phyloP scores from a whole-genome alignment of 2,329 filamentous ascomycete genomes.

The Metarhizium humberi region DNA sequence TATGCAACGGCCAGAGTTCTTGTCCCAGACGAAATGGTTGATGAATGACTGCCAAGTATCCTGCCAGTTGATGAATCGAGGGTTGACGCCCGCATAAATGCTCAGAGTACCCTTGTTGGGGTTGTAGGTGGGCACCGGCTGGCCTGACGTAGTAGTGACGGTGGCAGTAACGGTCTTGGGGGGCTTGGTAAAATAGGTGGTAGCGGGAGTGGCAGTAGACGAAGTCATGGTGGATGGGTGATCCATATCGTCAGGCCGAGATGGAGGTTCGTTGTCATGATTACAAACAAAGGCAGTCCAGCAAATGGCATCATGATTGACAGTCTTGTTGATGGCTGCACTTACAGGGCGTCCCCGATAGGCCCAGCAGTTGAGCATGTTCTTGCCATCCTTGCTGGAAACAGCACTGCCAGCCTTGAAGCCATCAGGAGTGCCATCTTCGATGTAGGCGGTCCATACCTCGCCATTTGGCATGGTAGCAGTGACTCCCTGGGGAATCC shows the following conservation, averaged over 20 bases:
- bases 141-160: constrained; percentile 13
- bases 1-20: constrained; percentile 24
- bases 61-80: constrained; percentile 30
- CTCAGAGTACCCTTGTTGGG: constrained; percentile 21
- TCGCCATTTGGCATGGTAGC: constrained; percentile 29
- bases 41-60: constrained; percentile 29
- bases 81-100: constrained; percentile 23
- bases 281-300: constrained; percentile 34
- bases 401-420: constrained; percentile 30
- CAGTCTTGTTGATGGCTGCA: constrained; percentile 27
- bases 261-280: constrained; percentile 21
- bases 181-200: constrained; percentile 21
- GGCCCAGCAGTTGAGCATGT: constrained; percentile 31
- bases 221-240: constrained; percentile 25
- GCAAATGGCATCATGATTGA: constrained; percentile 27
- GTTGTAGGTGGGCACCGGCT: constrained; percentile 20
- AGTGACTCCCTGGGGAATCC: constrained; percentile 27
- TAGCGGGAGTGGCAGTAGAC: constrained; percentile 21
- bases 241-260: constrained; percentile 25
- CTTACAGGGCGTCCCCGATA: constrained; percentile 31
- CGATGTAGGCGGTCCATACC: constrained; percentile 32
- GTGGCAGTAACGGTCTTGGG: constrained; percentile 16
- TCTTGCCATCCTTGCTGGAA: constrained; percentile 28
- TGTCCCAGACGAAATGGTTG: constrained; percentile 31
- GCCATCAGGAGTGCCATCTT: constrained; percentile 29